These are phyloP conservation scores for Metschnikowia lunata DNA, from an alignment of 805 yeast species.

Conservation along the genomic window DNA sequence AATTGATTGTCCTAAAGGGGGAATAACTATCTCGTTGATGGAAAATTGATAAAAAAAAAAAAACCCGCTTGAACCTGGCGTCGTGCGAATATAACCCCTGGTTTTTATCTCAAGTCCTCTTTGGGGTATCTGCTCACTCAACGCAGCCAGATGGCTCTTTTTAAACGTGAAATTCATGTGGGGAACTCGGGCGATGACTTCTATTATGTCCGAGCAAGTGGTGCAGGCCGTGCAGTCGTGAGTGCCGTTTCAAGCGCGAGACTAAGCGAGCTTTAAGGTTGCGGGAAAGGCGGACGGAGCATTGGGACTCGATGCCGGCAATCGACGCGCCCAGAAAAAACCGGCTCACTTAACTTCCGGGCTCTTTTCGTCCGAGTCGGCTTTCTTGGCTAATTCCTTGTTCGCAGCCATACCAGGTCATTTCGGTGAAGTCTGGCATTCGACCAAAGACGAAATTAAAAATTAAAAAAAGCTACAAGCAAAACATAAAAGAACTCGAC, in stretches of 20 bases:
- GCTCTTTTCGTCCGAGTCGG: not conserved
- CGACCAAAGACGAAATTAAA: too few species aligned
- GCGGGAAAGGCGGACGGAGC: conserved; percentile 1
- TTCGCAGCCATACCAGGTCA: too few species aligned
- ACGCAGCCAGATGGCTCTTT: conserved; percentile 5
- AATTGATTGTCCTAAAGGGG: too few species aligned
- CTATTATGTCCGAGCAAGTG: too few species aligned
- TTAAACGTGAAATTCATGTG: conserved; percentile 4
- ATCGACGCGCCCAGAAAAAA: conserved; percentile 5
- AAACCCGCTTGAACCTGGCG: too few species aligned
- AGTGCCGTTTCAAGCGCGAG: conserved; percentile 2
- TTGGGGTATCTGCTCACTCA: not conserved
- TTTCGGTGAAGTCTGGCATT: too few species aligned
- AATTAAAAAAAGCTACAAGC: too few species aligned
- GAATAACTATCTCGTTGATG: too few species aligned
- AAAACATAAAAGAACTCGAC: too few species aligned
- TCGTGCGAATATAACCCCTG: not conserved
- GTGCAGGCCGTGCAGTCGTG: not conserved
- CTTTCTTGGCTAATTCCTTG: too few species aligned
- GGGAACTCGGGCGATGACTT: conserved; percentile 8
- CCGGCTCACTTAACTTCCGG: too few species aligned
- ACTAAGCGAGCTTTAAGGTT: conserved; percentile 3
- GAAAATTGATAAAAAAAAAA: too few species aligned
- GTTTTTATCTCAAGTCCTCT: conserved; percentile 1
- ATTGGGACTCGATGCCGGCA: conserved; percentile 8